Conservation (phyloP, 2,329 filamentous ascomycete genomes). For the Pochonia chlamydosporia region DNA sequence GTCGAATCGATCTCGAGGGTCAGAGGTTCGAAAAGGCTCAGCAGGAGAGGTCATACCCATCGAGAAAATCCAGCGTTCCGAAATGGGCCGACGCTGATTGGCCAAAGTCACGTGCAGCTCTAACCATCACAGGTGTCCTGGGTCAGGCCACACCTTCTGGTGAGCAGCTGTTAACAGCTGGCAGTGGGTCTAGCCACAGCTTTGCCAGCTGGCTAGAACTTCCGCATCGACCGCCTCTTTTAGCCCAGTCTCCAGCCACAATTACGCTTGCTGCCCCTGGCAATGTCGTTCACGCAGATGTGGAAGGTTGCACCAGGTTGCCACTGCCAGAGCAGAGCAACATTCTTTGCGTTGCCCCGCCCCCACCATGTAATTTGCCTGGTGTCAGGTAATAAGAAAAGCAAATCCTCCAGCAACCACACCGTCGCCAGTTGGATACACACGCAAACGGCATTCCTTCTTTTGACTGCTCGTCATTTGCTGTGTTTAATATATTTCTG, state of each 20-base stretch:
- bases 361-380: conserved; percentile 19
- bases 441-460: conserved; percentile 1
- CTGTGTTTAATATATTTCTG: not conserved
- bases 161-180: too few relatives aligned
- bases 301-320: too few relatives aligned
- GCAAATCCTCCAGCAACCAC: not conserved
- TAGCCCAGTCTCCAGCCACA: too few relatives aligned
- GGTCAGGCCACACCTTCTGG: not conserved
- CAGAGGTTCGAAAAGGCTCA: conserved; percentile 33
- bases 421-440: not conserved
- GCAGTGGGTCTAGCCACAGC: too few relatives aligned
- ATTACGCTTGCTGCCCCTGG: too few relatives aligned
- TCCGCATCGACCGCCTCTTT: too few relatives aligned
- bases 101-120: conserved; percentile 28
- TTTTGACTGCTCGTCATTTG: conserved; percentile 3
- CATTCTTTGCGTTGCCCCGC: conserved; percentile 17
- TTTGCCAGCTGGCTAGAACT: not conserved
- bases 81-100: conserved; percentile 39
- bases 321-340: not conserved
- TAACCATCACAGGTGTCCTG: not conserved
- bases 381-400: conserved; percentile 2
- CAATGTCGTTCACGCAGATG: too few relatives aligned
- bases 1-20: conserved; percentile 28
- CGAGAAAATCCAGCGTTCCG: conserved; percentile 37
- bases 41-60: conserved; percentile 26